These are phyloP conservation scores for Carex myosuroides DNA, from an alignment of 176 grass and related monocot species.

Conservation along the genomic window DNA sequence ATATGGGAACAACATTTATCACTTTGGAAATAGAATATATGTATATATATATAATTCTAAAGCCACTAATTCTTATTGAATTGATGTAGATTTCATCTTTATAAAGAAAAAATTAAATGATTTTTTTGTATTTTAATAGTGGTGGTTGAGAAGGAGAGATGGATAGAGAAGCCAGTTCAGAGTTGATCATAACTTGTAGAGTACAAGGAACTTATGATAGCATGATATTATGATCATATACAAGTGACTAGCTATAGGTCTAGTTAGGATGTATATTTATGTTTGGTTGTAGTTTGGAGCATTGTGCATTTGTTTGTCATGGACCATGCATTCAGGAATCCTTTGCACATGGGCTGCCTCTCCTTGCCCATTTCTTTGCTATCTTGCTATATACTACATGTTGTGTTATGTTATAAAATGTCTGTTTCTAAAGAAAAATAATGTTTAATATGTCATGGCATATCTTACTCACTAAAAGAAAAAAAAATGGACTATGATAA, in stretches of 20 bases:
- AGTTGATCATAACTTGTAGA: not conserved
- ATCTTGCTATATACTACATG: not conserved
- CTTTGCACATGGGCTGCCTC: constrained; percentile 21
- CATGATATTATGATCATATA: constrained; percentile 6
- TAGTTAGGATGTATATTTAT: not conserved
- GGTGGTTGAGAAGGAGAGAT: constrained; percentile 10
- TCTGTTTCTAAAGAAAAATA: not conserved
- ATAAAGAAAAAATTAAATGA: too few species aligned
- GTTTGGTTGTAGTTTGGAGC: not conserved
- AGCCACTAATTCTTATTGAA: not conserved
- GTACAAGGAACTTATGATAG: not conserved
- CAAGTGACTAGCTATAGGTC: not conserved
- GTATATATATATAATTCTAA: not conserved
- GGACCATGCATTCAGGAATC: constrained; percentile 13
- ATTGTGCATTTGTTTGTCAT: constrained; percentile 16
- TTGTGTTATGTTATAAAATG: not conserved
- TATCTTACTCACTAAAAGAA: too few species aligned
- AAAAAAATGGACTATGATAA: too few species aligned
- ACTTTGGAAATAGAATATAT: not conserved
- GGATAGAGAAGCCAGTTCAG: not conserved
- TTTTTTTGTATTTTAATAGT: not conserved
- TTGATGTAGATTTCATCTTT: not conserved
- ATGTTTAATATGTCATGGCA: not conserved
- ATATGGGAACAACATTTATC: not conserved
- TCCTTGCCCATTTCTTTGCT: not conserved